Evolutionary conservation across 176 grass and related monocot genomes (phyloP), one percentile per base, ranked within the genome.

Genomic region (Guadua angustifolia): DNA sequence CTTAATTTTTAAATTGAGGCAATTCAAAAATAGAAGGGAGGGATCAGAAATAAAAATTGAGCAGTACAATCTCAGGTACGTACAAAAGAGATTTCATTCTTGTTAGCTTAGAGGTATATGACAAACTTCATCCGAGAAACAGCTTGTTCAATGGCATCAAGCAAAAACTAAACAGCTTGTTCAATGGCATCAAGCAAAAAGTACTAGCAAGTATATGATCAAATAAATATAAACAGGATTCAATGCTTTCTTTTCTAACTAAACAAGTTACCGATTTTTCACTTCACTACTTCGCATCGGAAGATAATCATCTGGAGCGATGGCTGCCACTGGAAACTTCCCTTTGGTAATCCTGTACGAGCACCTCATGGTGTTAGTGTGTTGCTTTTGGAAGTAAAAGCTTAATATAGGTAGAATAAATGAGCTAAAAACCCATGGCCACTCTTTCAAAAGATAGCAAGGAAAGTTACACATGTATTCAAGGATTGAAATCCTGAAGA

Each of bases 261-360:
- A 85, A 35, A 61, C 33, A 71, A 61, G 49, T 77, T 84, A 92
- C 93, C 89, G 75, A 83, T 95, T 94, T 75, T 94, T 98, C 77
- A 95, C 80, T 94, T 98, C 96, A 69, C 82, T 82, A 73, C 96
- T 98, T 66, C 87, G 89, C 96, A 98, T 95, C 22, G 93, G 96
- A 80, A 95, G 93, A 81, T 95, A 88, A 74, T 92, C 79, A 86
- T 90, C 86, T 26, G 86, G 76, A 73, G 82, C 87, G 32, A 94
- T 26, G 40, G 93, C 88, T 68, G 82, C 77, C 50, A 60, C 58
- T 50, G 79, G 6, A 67, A 83, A 75, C 67, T 74, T 94, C 79
- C 88, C 90, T 73, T 73, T 86, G 60, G 84, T 74, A 22, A 62
- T 80, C 89, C 96, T 95, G 91, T 74, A 93, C 35, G 68, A 81